Evolutionary conservation across 75 land plant species (phyloP).

Genomic region (Pinus taeda): DNA sequence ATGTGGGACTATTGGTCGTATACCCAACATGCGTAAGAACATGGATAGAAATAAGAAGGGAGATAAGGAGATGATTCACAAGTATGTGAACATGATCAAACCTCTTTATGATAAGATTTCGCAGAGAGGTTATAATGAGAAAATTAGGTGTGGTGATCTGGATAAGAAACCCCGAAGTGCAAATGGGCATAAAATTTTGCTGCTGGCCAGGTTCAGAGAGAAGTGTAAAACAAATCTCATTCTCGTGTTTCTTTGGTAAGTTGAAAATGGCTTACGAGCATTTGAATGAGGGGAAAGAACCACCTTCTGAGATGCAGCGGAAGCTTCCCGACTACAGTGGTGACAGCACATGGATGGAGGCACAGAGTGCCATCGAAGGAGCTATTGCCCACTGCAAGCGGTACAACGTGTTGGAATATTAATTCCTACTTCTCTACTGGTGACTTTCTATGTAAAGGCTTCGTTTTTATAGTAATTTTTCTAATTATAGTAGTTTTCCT

Average conservation of each 20-base stretch:
- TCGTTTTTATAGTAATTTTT: too few species aligned
- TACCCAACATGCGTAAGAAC: too few species aligned
- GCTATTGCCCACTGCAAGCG: slow-evolving; percentile 36
- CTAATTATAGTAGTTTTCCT: too few species aligned
- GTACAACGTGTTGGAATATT: too few species aligned
- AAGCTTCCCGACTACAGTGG: neutral
- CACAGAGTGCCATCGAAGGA: slow-evolving; percentile 31
- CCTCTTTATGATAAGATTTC: slow-evolving; percentile 55
- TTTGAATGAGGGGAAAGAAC: neutral
- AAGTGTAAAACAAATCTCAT: neutral
- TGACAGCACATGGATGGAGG: slow-evolving; percentile 16
- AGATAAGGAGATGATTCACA: slow-evolving; percentile 37
- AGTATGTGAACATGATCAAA: slow-evolving; percentile 57
- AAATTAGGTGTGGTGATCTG: slow-evolving; percentile 22
- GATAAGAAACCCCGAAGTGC: neutral
- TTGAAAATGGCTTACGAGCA: slow-evolving; percentile 1
- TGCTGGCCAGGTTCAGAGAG: neutral
- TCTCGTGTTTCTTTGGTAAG: neutral
- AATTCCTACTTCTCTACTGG: too few species aligned
- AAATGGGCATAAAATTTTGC: neutral
- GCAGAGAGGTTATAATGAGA: slow-evolving; percentile 25
- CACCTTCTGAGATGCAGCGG: neutral
- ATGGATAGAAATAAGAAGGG: slow-evolving; percentile 21
- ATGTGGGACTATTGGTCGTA: too few species aligned
- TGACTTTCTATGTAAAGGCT: too few species aligned